A percentile compares a stretch with the other conserved stretches of the same genome.
These are phyloP conservation scores for Rubia yunnanensis DNA, from an alignment of 257 asterid genomes.

Conservation along the genomic window DNA sequence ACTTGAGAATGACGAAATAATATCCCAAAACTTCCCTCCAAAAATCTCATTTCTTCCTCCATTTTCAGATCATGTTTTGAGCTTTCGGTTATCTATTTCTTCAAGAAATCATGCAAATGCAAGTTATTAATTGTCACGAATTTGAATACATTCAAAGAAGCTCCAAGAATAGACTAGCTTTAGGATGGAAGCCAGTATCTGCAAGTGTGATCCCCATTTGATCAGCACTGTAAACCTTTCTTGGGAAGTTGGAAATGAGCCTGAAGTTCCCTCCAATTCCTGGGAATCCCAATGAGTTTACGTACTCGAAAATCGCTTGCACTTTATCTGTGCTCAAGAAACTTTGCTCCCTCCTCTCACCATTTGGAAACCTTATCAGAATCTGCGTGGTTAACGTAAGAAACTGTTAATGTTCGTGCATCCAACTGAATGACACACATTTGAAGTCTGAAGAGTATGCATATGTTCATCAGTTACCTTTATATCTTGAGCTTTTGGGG, in stretches of 20 bases:
- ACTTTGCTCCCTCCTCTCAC: slow-evolving; percentile 72
- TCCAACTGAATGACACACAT: background rate
- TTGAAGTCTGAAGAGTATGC: background rate
- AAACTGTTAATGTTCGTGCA: background rate
- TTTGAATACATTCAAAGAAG: slow-evolving; percentile 26
- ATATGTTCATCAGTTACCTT: slow-evolving; percentile 29
- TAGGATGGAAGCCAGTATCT: slow-evolving; percentile 68
- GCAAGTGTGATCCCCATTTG: slow-evolving; percentile 48
- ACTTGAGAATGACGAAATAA: too few relatives aligned
- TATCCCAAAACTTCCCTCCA: too few relatives aligned
- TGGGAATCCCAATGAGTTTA: slow-evolving; percentile 46
- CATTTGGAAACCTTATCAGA: slow-evolving; percentile 73
- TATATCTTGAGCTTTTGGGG: slow-evolving; percentile 35
- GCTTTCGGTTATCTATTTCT: too few relatives aligned
- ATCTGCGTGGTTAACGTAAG: slow-evolving; percentile 27
- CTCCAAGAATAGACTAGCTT: slow-evolving; percentile 83
- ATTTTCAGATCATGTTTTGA: too few relatives aligned
- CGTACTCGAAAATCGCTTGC: slow-evolving; percentile 37
- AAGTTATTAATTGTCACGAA: background rate
- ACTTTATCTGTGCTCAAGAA: slow-evolving; percentile 57
- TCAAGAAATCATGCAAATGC: too few relatives aligned
- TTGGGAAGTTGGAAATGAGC: slow-evolving; percentile 70
- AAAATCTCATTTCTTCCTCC: too few relatives aligned
- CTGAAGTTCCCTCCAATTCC: slow-evolving; percentile 54
- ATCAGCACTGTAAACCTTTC: slow-evolving; percentile 58